A percentile compares a stretch with the other conserved stretches of the same genome.
These are phyloP conservation scores for Globisporangium viniferum DNA, from an alignment of 352 stramenopile species.

Conservation along the genomic window DNA sequence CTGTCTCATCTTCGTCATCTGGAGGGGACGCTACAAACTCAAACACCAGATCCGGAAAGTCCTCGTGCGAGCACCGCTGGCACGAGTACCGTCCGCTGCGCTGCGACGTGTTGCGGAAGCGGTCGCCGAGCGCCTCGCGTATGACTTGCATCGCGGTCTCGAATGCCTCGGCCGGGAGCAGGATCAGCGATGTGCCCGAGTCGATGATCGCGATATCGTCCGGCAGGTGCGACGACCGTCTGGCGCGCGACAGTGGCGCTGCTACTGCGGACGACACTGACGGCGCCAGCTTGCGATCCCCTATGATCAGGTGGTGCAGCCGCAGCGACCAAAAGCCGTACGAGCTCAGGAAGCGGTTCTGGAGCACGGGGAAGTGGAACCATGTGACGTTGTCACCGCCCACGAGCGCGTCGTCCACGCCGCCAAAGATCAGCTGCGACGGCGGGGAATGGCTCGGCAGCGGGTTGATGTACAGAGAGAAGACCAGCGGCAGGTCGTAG, in stretches of 20 bases:
- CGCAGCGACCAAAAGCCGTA: slow-evolving; percentile 29
- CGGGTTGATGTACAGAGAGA: slow-evolving; percentile 41
- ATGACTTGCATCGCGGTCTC: slow-evolving; percentile 20
- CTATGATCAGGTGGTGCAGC: slow-evolving; percentile 14
- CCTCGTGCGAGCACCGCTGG: slow-evolving; percentile 23
- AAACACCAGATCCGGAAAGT: slow-evolving; percentile 32
- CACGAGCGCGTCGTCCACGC: slow-evolving; percentile 24
- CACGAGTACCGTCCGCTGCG: slow-evolving; percentile 21
- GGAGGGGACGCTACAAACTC: too few species aligned
- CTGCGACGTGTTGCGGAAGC: slow-evolving; percentile 14
- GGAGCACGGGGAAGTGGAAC: slow-evolving; percentile 24
- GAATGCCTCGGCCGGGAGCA: slow-evolving; percentile 24
- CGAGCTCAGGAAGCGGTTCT: slow-evolving; percentile 9
- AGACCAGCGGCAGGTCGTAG: slow-evolving; percentile 19
- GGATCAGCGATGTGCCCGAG: slow-evolving; percentile 35
- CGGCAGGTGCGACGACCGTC: neutral
- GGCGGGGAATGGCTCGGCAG: slow-evolving; percentile 18
- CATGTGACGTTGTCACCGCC: slow-evolving; percentile 22
- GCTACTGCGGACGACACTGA: too few species aligned
- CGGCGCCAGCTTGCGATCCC: neutral
- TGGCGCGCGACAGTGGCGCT: neutral
- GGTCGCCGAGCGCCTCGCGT: slow-evolving; percentile 12
- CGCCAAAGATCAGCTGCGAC: slow-evolving; percentile 38
- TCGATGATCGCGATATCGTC: slow-evolving; percentile 27
- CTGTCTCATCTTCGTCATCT: too few species aligned